Percentiles rank a stretch among this genome's conserved stretches.
phyloP scores from a whole-genome alignment of 2,329 filamentous ascomycete species.

The Venturia nashicola region DNA sequence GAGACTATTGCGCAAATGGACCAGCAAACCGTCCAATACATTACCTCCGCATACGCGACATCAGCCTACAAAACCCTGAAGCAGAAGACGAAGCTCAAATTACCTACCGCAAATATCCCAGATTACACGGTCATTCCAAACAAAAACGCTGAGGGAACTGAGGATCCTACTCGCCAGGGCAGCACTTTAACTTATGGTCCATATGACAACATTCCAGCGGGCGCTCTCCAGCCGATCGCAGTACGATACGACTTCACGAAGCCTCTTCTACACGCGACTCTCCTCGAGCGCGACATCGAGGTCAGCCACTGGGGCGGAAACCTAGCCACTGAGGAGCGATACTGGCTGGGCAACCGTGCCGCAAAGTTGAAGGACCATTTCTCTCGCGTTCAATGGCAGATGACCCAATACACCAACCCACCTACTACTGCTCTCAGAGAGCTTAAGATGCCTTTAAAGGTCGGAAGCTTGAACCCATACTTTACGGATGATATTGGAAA shows the following conservation, averaged over 20 bases:
- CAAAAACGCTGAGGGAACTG: conserved; percentile 45
- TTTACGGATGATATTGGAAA: conserved; percentile 96
- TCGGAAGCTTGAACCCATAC: conserved; percentile 77
- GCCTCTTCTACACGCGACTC: conserved; percentile 67
- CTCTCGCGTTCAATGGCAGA: conserved; percentile 36
- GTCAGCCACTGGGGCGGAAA: conserved; percentile 98
- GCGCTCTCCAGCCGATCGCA: conserved; percentile 56
- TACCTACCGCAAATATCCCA: conserved; percentile 63
- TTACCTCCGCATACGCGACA: conserved; percentile 73
- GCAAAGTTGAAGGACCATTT: conserved; percentile 52
- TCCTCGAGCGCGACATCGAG: conserved; percentile 82
- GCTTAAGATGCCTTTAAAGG: conserved; percentile 64
- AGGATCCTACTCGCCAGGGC: conserved; percentile 71
- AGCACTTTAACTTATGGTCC: conserved; percentile 81
- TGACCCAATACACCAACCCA: conserved; percentile 57
- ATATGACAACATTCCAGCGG: conserved; percentile 71
- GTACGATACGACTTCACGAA: conserved; percentile 95
- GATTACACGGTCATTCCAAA: conserved; percentile 68
- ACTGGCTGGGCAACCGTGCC: conserved; percentile 75
- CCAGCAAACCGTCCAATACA: conserved; percentile 74
- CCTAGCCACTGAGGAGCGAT: conserved; percentile 85
- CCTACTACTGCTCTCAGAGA: conserved; percentile 67
- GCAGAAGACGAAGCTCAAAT: conserved; percentile 96
- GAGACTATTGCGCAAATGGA: conserved; percentile 72
- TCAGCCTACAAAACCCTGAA: conserved; percentile 78